Conservation (phyloP, 108 stramenopile genomes). For the Chaetoceros tenuissimus region DNA sequence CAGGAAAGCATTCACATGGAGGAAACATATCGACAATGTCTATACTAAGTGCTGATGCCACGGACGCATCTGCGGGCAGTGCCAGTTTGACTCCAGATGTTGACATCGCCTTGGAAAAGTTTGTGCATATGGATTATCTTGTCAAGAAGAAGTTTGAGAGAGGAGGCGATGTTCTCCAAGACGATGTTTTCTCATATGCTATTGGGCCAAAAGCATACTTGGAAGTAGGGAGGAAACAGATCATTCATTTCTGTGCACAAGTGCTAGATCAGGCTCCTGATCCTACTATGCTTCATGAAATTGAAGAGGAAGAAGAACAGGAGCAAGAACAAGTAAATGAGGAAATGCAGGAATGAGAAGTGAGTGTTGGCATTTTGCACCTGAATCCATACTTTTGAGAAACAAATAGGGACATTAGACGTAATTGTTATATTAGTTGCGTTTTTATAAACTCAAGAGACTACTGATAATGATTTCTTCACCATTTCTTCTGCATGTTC, state of each 20-base stretch:
- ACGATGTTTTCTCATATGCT: conserved; percentile 49
- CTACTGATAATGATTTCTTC: too few species aligned
- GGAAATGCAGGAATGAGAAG: conserved; percentile 15
- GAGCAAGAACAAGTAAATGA: conserved; percentile 29
- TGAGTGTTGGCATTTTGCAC: conserved; percentile 6
- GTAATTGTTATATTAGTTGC: too few species aligned
- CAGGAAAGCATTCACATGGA: conserved; percentile 14
- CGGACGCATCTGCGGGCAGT: conserved; percentile 6
- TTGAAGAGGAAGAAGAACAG: conserved; percentile 51
- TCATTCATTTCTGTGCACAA: conserved; percentile 74
- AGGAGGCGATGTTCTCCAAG: conserved; percentile 25
- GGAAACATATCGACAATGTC: conserved; percentile 19
- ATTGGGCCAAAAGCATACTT: conserved; percentile 79
- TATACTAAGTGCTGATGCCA: conserved; percentile 14
- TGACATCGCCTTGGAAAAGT: conserved; percentile 58
- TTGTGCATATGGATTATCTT: conserved; percentile 71
- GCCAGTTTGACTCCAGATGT: conserved; percentile 50
- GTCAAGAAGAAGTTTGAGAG: conserved; percentile 53
- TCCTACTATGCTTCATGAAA: conserved; percentile 77
- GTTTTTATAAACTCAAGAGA: too few species aligned
- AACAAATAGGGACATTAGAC: too few species aligned
- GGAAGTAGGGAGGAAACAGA: conserved; percentile 75
- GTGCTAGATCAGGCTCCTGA: conserved; percentile 72
- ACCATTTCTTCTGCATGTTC: conserved; percentile 37
- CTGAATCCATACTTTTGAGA: too few species aligned